Conservation (phyloP, 2,329 filamentous ascomycete genomes). For the Byssoonygena ceratinophila region DNA sequence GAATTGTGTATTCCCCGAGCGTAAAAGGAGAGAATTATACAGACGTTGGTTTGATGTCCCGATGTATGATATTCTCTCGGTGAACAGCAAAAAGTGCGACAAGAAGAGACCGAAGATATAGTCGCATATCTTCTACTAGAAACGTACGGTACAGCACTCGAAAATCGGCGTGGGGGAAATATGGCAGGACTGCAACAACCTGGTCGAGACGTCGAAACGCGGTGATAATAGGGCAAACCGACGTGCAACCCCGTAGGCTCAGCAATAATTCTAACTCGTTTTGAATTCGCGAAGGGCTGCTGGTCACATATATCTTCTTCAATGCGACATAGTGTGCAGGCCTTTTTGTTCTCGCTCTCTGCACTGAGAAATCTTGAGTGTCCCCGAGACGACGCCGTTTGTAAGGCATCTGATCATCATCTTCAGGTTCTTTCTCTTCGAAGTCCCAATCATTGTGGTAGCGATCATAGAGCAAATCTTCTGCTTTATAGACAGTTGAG, state of each 20-base stretch:
- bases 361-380: slow-evolving; percentile 22
- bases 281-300: slow-evolving; percentile 80
- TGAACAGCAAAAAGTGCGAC: slow-evolving; percentile 77
- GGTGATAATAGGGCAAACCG: slow-evolving; percentile 90
- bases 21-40: slow-evolving; percentile 19
- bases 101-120: slow-evolving; percentile 84
- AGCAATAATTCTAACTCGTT: slow-evolving; percentile 93
- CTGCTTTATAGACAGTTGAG: slow-evolving; percentile 96
- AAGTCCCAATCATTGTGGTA: slow-evolving; percentile 78
- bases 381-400: slow-evolving; percentile 43
- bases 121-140: slow-evolving; percentile 70
- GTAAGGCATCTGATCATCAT: slow-evolving; percentile 59
- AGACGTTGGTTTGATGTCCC: slow-evolving; percentile 87
- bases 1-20: neutral
- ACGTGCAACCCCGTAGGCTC: slow-evolving; percentile 69
- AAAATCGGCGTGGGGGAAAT: slow-evolving; percentile 93
- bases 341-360: slow-evolving; percentile 32
- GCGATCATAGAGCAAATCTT: slow-evolving; percentile 74
- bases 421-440: slow-evolving; percentile 48
- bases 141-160: slow-evolving; percentile 82
- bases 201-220: slow-evolving; percentile 93
- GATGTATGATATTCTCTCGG: slow-evolving; percentile 71
- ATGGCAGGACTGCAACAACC: slow-evolving; percentile 86
- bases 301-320: slow-evolving; percentile 99
- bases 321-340: slow-evolving; percentile 78